A percentile compares a stretch with the other conserved stretches of the same genome.
phyloP scores from a whole-genome alignment of 208 protist species.

The Leishmania guyanensis region DNA sequence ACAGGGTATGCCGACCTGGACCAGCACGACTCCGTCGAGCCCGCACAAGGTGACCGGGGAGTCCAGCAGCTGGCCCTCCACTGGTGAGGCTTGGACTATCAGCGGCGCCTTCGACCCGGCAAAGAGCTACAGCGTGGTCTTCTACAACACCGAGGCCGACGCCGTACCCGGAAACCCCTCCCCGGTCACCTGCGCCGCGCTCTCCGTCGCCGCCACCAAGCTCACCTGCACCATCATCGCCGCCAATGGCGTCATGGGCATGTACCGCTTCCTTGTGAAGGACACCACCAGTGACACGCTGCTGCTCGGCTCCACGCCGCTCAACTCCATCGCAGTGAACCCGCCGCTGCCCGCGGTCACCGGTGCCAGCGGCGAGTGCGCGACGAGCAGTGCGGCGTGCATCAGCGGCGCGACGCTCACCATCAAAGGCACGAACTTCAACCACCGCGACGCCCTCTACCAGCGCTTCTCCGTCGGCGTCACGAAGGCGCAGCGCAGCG shows the following conservation, averaged over 20 bases:
- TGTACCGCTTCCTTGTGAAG: constrained; percentile 39
- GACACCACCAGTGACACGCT: constrained; percentile 22
- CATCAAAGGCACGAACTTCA: constrained; percentile 37
- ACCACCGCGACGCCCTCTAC: constrained; percentile 23
- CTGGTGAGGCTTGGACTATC: constrained; percentile 32
- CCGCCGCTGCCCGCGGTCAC: constrained; percentile 34
- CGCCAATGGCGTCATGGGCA: constrained; percentile 33
- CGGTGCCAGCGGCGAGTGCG: constrained; percentile 32
- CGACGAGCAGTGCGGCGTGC: constrained; percentile 31
- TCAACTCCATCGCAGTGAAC: constrained; percentile 29
- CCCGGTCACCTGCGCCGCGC: constrained; percentile 9
- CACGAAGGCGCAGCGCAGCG: constrained; percentile 19
- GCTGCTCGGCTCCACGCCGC: constrained; percentile 30
- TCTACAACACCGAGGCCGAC: constrained; percentile 33
- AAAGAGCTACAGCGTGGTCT: constrained; percentile 30
- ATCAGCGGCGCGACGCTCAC: constrained; percentile 24
- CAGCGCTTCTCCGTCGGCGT: constrained; percentile 36
- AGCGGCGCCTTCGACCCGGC: constrained; percentile 35
- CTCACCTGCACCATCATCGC: constrained; percentile 34
- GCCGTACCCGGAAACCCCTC: constrained; percentile 12
- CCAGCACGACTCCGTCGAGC: neutral
- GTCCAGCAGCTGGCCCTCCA: constrained; percentile 30
- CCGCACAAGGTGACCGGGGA: constrained; percentile 20
- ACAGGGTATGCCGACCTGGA: neutral
- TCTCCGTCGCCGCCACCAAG: constrained; percentile 17